phyloP scores from a whole-genome alignment of 176 grass and related monocot species.

The Carex pumila region DNA sequence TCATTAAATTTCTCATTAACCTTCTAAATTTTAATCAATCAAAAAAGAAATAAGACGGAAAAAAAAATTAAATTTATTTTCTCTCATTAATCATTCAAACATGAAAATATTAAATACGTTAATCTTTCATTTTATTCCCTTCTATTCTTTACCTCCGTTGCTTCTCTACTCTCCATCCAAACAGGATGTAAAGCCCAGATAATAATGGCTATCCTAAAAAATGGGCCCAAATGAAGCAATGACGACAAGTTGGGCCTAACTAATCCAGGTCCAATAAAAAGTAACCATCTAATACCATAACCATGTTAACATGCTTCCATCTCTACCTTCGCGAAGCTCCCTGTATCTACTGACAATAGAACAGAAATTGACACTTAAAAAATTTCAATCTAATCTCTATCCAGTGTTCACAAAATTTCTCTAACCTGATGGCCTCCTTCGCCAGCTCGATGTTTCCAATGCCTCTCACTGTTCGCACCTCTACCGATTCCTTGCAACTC shows the following conservation, averaged over 20 bases:
- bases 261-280: neutral
- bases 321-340: conserved; percentile 13
- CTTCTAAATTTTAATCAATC: too few species aligned
- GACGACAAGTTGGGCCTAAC: neutral
- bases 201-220: neutral
- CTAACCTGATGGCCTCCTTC: neutral
- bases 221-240: neutral
- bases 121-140: too few species aligned
- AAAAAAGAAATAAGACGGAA: too few species aligned
- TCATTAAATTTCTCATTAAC: too few species aligned
- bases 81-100: too few species aligned
- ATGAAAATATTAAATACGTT: too few species aligned
- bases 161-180: too few species aligned
- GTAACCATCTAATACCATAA: neutral
- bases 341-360: neutral
- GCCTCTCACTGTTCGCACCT: neutral
- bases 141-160: too few species aligned
- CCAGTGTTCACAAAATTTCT: neutral
- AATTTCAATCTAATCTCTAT: conserved; percentile 1
- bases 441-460: neutral
- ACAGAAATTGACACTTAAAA: neutral
- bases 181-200: too few species aligned
- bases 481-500: neutral
- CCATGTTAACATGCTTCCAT: neutral
- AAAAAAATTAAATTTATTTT: too few species aligned